Evolutionary conservation across 495 filamentous ascomycete genomes (phyloP), one percentile per base, ranked within the genome.

Genomic region (Aspergillus avenaceus): DNA sequence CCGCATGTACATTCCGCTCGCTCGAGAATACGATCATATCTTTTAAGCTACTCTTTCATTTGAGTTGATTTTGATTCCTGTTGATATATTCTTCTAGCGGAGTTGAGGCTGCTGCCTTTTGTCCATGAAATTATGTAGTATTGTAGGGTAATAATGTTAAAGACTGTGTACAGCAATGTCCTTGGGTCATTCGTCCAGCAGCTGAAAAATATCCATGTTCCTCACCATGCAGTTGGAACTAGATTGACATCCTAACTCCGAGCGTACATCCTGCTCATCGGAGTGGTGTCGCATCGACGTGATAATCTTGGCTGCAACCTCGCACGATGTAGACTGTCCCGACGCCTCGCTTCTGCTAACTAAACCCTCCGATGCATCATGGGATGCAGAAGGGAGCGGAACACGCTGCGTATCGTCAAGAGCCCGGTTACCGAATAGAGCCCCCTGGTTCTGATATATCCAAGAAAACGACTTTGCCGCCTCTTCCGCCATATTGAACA

Each of bases 161-260:
- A n/a, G n/a, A n/a, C n/a, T n/a, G n/a, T n/a, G n/a, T n/a, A n/a
- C n/a, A n/a, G n/a, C n/a, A n/a, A n/a, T n/a, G n/a, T n/a, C n/a
- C n/a, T n/a, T n/a, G n/a, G n/a, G n/a, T 60, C 50, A 52, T 47
- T 55, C 63, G 54, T 75, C 69, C 47, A 75, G 65, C 19, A 69
- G 53, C 22, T 62, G 53, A 41, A 74, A 75, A n/a, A 77, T 65
- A 27, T 54, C 54, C 27, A 62, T 53, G 53, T 74, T 75, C 16
- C 68, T 57, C 24, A 76, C 67, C 45, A 66, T 61, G 52, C 74
- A 78, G 25, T 65, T 58, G 18, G 52, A 38, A 36, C 46, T 53
- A 2, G 58, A 53, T 2, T 48, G 44, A 54, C 75, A 77, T 14
- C 73, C 75, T 27, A 79, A 53, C 40, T 76, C 70, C 2, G 49